Evolutionary conservation across 2,329 filamentous ascomycete genomes (phyloP).

Genomic region (Ophiostoma sp.): DNA sequence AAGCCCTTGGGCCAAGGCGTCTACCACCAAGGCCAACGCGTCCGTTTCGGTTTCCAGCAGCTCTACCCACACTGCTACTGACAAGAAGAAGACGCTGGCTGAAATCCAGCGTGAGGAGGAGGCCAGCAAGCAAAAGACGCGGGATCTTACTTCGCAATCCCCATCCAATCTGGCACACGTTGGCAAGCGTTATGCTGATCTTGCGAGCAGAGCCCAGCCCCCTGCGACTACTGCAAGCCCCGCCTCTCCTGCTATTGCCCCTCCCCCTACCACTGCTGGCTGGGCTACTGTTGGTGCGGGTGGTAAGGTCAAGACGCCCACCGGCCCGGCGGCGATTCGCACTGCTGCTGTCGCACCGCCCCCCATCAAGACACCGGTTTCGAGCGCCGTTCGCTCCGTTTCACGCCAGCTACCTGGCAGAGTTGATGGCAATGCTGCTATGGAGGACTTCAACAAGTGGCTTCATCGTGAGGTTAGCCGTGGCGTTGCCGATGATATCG

Average conservation of each 20-base stretch:
- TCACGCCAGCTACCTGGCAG: constrained; percentile 31
- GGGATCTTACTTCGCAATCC: constrained; percentile 42
- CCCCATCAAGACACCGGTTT: constrained; percentile 38
- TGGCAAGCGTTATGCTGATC: constrained; percentile 86
- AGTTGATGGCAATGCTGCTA: constrained; percentile 49
- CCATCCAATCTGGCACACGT: constrained; percentile 30
- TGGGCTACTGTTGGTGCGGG: constrained; percentile 96
- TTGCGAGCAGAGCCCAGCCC: constrained; percentile 66
- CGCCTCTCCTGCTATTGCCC: constrained; percentile 35
- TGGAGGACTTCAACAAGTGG: constrained; percentile 95
- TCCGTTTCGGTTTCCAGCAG: constrained; percentile 29
- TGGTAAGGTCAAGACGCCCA: constrained; percentile 79
- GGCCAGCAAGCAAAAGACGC: constrained; percentile 71
- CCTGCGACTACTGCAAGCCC: constrained; percentile 31
- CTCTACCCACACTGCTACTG: constrained; percentile 32
- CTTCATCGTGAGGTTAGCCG: constrained; percentile 70
- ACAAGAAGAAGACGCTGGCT: constrained; percentile 79
- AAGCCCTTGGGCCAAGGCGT: constrained; percentile 64
- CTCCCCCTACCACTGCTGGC: constrained; percentile 41
- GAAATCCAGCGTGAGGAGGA: constrained; percentile 98
- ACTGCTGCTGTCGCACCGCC: constrained; percentile 42
- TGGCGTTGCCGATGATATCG: constrained; percentile 54
- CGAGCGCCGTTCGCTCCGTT: constrained; percentile 28
- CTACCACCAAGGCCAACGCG: constrained; percentile 39
- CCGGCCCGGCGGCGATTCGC: constrained; percentile 48